phyloP scores from a whole-genome alignment of 2,329 filamentous ascomycete genomes.

The Aspergillus clavatus region DNA sequence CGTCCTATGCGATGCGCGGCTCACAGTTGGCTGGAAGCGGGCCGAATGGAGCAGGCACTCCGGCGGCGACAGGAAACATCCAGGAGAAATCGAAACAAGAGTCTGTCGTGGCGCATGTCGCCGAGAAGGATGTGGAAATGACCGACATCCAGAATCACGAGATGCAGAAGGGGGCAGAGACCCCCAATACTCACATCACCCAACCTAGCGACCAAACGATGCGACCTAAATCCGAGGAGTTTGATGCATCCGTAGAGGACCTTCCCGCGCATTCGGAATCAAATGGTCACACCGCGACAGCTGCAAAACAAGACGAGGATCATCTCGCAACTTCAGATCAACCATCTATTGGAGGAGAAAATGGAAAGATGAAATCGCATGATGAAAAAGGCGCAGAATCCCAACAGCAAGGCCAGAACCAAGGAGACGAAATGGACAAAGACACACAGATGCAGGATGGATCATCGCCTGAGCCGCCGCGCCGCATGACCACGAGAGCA shows the following conservation, averaged over 20 bases:
- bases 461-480: constrained; percentile 38
- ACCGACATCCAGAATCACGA: constrained; percentile 18
- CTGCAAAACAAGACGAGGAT: constrained; percentile 4
- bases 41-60: constrained; percentile 12
- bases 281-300: constrained; percentile 11
- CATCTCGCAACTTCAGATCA: constrained; percentile 6
- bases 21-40: constrained; percentile 14
- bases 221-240: constrained; percentile 34
- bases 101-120: constrained; percentile 2
- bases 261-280: constrained; percentile 26
- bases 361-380: constrained; percentile 6
- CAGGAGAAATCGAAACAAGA: constrained; percentile 13
- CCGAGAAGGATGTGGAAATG: constrained; percentile 34
- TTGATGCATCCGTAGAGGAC: constrained; percentile 30
- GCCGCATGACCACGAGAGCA: constrained; percentile 45
- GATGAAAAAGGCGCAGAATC: constrained; percentile 9
- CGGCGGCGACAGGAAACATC: constrained; percentile 3
- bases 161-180: constrained; percentile 2
- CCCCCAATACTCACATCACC: constrained; percentile 9
- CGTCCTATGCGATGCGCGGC: constrained; percentile 13
- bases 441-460: constrained; percentile 33
- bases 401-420: constrained; percentile 8
- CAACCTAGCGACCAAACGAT: constrained; percentile 16
- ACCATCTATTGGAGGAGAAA: constrained; percentile 10
- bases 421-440: constrained; percentile 22